A percentile compares a stretch with the other conserved stretches of the same genome.
Evolutionary conservation across 129 eudicot genomes (phyloP).

Genomic region (Saposhnikovia divaricata): DNA sequence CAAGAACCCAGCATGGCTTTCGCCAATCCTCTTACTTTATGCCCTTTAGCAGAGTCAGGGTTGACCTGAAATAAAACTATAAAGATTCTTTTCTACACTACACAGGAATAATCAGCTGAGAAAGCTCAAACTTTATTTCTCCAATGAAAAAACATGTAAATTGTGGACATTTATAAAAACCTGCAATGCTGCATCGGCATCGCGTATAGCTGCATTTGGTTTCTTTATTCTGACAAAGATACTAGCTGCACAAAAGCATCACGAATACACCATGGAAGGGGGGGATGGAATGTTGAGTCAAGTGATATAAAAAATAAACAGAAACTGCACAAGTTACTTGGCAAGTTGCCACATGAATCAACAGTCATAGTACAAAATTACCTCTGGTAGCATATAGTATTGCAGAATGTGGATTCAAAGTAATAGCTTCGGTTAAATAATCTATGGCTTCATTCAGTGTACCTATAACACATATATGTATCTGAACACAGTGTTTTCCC

Average conservation of each 20-base stretch:
- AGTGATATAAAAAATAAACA: too few species aligned
- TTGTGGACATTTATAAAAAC: conserved; percentile 24
- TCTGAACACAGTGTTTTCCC: conserved; percentile 4
- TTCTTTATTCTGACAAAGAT: conserved; percentile 54
- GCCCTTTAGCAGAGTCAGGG: conserved; percentile 83
- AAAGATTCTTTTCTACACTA: not conserved
- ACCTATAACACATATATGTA: conserved; percentile 34
- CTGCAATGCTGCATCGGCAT: conserved; percentile 91
- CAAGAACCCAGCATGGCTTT: conserved; percentile 82
- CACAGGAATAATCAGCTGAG: not conserved
- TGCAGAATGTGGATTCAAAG: conserved; percentile 68
- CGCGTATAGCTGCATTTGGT: conserved; percentile 93
- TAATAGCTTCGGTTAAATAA: conserved; percentile 60
- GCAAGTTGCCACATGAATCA: not conserved
- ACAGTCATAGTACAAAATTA: conserved; percentile 13
- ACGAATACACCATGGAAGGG: not conserved
- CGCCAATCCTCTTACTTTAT: conserved; percentile 71
- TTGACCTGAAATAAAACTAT: conserved; percentile 39
- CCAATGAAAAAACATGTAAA: not conserved
- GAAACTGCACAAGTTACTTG: not conserved
- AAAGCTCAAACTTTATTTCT: not conserved
- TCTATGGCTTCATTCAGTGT: conserved; percentile 56
- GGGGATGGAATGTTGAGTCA: not conserved
- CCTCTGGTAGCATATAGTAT: conserved; percentile 82
- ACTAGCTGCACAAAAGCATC: conserved; percentile 44